These are phyloP conservation scores for Avena atlantica DNA, from an alignment of 176 grass and related monocot species.

Conservation along the genomic window DNA sequence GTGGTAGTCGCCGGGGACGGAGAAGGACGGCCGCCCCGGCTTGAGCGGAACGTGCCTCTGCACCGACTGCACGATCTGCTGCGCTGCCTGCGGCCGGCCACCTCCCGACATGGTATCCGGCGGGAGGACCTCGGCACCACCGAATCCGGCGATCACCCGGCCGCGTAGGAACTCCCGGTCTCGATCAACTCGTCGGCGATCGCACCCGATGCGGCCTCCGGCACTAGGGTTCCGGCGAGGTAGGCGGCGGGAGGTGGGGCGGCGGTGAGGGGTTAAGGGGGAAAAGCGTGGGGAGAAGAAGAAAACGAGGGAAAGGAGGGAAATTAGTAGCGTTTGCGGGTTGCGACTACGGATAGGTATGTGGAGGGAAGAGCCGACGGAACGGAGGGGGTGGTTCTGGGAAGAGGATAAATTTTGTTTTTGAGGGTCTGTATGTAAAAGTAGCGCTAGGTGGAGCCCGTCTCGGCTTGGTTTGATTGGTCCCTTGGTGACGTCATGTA, in stretches of 20 bases:
- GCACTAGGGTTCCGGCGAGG: slow-evolving; percentile 47
- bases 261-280: slow-evolving; percentile 45
- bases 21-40: slow-evolving; percentile 37
- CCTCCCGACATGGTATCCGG: slow-evolving; percentile 63
- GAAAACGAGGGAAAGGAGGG: slow-evolving; percentile 56
- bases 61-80: slow-evolving; percentile 63
- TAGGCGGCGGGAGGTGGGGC: slow-evolving; percentile 15
- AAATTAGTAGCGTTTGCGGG: slow-evolving; percentile 55
- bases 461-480: background rate
- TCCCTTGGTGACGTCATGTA: background rate
- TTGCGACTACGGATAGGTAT: slow-evolving; percentile 38
- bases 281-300: slow-evolving; percentile 50
- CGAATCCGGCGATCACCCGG: slow-evolving; percentile 25
- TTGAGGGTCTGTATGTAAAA: background rate
- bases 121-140: background rate
- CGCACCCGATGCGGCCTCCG: background rate
- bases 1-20: slow-evolving; percentile 57
- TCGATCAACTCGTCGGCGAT: slow-evolving; percentile 28
- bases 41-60: slow-evolving; percentile 41
- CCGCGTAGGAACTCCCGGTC: background rate
- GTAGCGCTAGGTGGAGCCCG: background rate
- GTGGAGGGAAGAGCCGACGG: slow-evolving; percentile 45
- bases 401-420: background rate
- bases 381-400: background rate
- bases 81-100: slow-evolving; percentile 42